Conservation (phyloP, 805 yeast species). For the Ogataea saltuana region DNA sequence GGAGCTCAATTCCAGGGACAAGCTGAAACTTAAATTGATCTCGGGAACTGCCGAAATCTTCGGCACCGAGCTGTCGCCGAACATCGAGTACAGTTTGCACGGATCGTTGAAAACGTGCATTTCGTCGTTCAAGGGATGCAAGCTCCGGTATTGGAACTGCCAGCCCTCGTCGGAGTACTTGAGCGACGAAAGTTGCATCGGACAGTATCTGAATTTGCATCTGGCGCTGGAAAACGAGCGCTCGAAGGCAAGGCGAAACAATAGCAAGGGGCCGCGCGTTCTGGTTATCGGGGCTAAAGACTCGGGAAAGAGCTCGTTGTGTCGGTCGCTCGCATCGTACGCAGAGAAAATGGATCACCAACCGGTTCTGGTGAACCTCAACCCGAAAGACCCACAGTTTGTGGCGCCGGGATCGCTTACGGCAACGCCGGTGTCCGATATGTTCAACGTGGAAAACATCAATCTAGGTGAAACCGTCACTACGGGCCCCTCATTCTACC, state of each 20-base stretch:
- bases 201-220: conserved; percentile 65
- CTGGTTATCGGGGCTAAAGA: conserved; percentile 70
- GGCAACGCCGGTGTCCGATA: conserved; percentile 81
- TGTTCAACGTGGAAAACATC: conserved; percentile 68
- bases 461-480: conserved; percentile 79
- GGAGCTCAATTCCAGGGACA: conserved; percentile 54
- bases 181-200: conserved; percentile 71
- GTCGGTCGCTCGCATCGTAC: conserved; percentile 70
- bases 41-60: conserved; percentile 84
- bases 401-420: conserved; percentile 77
- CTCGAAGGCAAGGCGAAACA: conserved; percentile 26
- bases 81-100: conserved; percentile 57
- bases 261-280: conserved; percentile 47
- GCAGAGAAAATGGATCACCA: conserved; percentile 66
- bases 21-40: conserved; percentile 49
- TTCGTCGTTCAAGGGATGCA: conserved; percentile 66
- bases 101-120: conserved; percentile 55
- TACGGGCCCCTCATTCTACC: conserved; percentile 72
- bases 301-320: conserved; percentile 78
- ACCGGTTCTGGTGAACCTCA: conserved; percentile 77
- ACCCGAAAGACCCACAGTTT: conserved; percentile 59
- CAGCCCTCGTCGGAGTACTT: conserved; percentile 55
- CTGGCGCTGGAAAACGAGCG: conserved; percentile 67
- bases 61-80: conserved; percentile 88
- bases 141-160: conserved; percentile 49